Percentiles rank a stretch among this genome's conserved stretches.
Evolutionary conservation across 2,329 filamentous ascomycete genomes (phyloP).

Genomic region (Fusarium praegraminearum): DNA sequence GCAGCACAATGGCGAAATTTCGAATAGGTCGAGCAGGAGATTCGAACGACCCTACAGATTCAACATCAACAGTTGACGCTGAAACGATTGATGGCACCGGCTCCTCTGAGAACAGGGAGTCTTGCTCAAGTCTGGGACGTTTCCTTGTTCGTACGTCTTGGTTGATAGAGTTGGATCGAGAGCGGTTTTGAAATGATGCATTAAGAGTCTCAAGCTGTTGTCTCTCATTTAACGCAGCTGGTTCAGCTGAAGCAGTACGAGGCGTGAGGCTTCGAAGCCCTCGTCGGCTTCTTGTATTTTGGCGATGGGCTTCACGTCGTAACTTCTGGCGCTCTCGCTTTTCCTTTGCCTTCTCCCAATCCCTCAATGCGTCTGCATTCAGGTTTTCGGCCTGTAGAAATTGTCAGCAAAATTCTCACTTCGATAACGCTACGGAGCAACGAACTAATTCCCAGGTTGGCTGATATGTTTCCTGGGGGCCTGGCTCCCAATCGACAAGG

Average conservation of each 20-base stretch:
- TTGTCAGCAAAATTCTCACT: constrained; percentile 4
- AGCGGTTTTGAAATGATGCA: constrained; percentile 22
- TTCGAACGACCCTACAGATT: constrained; percentile 27
- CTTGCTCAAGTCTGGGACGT: constrained; percentile 36
- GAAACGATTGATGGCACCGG: constrained; percentile 49
- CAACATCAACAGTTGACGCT: constrained; percentile 42
- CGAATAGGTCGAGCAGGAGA: constrained; percentile 20
- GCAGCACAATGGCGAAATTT: constrained; percentile 49
- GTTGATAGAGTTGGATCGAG: constrained; percentile 30
- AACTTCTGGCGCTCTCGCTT: constrained; percentile 5
- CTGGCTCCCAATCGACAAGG: constrained; percentile 56
- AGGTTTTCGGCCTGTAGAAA: constrained; percentile 1
- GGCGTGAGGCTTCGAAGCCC: constrained; percentile 10
- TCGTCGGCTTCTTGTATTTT: constrained; percentile 16
- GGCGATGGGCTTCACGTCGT: constrained; percentile 3
- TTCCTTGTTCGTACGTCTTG: constrained; percentile 40
- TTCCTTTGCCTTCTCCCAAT: constrained; percentile 48
- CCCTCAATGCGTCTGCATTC: constrained; percentile 44
- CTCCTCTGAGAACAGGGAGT: constrained; percentile 48
- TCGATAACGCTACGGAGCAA: background rate
- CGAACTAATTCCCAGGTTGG: constrained; percentile 52
- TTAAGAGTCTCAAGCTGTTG: constrained; percentile 36
- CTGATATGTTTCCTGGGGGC: constrained; percentile 50
- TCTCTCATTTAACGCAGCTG: constrained; percentile 29
- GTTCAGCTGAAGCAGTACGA: constrained; percentile 1